Evolutionary conservation across 2,329 filamentous ascomycete species (phyloP).

Genomic region (Neopestalotiopsis sp.): DNA sequence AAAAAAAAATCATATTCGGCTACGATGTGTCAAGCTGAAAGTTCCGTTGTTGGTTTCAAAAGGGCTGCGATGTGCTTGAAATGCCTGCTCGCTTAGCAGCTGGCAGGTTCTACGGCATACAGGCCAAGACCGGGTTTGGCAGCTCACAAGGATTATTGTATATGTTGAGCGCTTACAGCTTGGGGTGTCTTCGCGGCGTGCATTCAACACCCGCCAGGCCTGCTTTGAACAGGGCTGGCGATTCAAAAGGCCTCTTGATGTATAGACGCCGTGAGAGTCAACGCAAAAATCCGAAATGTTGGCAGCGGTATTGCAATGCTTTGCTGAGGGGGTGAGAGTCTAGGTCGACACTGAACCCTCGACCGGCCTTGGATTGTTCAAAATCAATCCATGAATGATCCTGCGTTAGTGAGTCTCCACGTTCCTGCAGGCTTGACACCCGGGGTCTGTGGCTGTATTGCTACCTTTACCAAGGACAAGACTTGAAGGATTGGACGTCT

Average conservation of each 20-base stretch:
- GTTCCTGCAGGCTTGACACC: constrained; percentile 8
- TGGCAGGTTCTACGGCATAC: constrained; percentile 1
- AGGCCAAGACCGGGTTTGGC: neutral
- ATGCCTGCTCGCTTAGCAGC: constrained; percentile 1
- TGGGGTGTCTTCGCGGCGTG: neutral
- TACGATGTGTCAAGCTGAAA: neutral
- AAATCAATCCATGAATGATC: neutral
- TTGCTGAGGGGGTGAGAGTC: neutral
- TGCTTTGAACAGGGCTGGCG: neutral
- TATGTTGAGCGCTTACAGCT: neutral
- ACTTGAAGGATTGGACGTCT: neutral
- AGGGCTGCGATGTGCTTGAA: neutral
- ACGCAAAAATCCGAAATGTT: neutral
- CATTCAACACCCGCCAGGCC: neutral
- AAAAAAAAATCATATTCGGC: too few species aligned
- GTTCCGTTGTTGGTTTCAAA: neutral
- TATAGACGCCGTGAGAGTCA: neutral
- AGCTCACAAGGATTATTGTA: neutral
- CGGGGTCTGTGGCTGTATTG: neutral
- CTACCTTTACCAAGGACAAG: neutral
- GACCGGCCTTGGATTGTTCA: neutral
- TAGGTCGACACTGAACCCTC: neutral
- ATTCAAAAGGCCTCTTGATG: neutral
- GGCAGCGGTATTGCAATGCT: neutral
- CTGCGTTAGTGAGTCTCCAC: constrained; percentile 4